These are phyloP conservation scores for Ampelomyces quisqualis DNA, from an alignment of 2,329 filamentous ascomycete genomes.

Conservation along the genomic window DNA sequence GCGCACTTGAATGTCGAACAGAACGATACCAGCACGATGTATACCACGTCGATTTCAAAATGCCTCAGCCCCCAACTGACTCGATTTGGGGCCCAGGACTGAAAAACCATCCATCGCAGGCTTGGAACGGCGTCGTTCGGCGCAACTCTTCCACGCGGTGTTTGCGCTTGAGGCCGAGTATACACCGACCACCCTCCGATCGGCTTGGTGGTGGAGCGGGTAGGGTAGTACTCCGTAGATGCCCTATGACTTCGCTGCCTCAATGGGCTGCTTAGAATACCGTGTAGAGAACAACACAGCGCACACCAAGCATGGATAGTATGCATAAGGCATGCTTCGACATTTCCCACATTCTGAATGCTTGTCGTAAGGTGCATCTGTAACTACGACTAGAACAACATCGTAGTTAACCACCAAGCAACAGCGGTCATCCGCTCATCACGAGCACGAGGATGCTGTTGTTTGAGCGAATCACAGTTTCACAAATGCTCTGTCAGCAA, in stretches of 20 bases:
- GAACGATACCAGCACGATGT: neutral
- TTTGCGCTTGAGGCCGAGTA: conserved; percentile 3
- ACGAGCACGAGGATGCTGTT: too few relatives aligned
- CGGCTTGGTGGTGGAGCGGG: too few relatives aligned
- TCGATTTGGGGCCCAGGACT: conserved; percentile 15
- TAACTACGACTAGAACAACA: too few relatives aligned
- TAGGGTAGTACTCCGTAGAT: too few relatives aligned
- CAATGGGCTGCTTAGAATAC: conserved; percentile 12
- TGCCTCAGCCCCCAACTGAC: conserved; percentile 17
- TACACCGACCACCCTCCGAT: neutral
- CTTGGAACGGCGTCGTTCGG: conserved; percentile 25
- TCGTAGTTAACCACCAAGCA: too few relatives aligned
- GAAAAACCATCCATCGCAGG: conserved; percentile 21
- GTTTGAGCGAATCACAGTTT: too few relatives aligned
- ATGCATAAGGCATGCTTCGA: neutral
- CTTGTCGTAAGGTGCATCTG: too few relatives aligned
- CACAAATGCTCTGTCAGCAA: neutral
- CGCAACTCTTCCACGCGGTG: neutral
- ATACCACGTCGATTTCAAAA: neutral
- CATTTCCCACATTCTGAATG: too few relatives aligned
- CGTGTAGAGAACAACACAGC: neutral
- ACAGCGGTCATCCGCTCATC: too few relatives aligned
- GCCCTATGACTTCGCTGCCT: too few relatives aligned
- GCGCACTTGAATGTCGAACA: too few relatives aligned
- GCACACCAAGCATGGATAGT: neutral